Evolutionary conservation across 768 basidiomycete genomes (phyloP).

Genomic region (Russula abietina): DNA sequence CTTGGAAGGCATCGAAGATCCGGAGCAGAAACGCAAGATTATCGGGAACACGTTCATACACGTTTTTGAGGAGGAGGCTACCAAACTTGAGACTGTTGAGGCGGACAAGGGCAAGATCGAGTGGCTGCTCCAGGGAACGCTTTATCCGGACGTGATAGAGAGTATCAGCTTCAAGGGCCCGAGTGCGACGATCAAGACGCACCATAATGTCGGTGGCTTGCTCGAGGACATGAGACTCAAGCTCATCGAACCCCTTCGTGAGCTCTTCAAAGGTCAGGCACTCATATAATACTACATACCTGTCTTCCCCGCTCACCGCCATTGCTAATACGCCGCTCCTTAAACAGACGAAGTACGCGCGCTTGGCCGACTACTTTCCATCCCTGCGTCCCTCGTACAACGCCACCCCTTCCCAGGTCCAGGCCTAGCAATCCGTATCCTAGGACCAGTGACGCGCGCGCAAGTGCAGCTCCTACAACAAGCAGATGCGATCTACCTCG

Average conservation of each 20-base stretch:
- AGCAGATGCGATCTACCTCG: slow-evolving; percentile 94
- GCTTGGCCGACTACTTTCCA: slow-evolving; percentile 83
- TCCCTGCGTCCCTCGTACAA: slow-evolving; percentile 88
- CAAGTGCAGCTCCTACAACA: slow-evolving; percentile 89
- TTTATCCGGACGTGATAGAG: slow-evolving; percentile 99
- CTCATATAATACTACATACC: background rate
- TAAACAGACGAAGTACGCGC: slow-evolving; percentile 86
- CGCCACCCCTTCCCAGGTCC: slow-evolving; percentile 99
- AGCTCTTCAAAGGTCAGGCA: slow-evolving; percentile 89
- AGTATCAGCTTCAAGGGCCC: slow-evolving; percentile 99
- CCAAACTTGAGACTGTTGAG: slow-evolving; percentile 77
- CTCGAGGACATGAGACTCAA: slow-evolving; percentile 98
- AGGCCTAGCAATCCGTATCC: slow-evolving; percentile 94
- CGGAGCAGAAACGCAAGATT: slow-evolving; percentile 94
- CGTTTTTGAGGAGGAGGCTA: slow-evolving; percentile 92
- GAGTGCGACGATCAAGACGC: slow-evolving; percentile 98
- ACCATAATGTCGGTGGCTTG: slow-evolving; percentile 97
- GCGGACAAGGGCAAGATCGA: slow-evolving; percentile 87
- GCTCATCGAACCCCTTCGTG: slow-evolving; percentile 93
- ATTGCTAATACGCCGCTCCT: background rate
- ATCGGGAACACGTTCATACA: slow-evolving; percentile 99
- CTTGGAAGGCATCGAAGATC: slow-evolving; percentile 90
- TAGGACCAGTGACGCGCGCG: slow-evolving; percentile 89
- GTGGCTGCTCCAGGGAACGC: slow-evolving; percentile 94
- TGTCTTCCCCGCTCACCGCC: background rate